Conservation (phyloP, 345 rosid species). For the Chamaenerion angustifolium region DNA sequence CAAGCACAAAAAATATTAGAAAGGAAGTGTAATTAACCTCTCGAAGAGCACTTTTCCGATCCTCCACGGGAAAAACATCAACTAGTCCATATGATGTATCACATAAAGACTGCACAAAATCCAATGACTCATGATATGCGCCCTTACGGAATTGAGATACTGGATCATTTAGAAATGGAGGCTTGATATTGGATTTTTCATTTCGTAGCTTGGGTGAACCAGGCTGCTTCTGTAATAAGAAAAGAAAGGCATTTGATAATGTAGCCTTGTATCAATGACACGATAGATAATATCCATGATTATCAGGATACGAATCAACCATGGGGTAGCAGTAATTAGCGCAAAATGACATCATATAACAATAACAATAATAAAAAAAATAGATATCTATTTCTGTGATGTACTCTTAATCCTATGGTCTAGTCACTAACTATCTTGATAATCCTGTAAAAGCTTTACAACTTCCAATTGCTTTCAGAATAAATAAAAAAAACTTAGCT, state of each 20-base stretch:
- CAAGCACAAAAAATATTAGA: not conserved
- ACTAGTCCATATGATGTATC: constrained; percentile 94
- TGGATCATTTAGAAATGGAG: constrained; percentile 62
- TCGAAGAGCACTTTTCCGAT: constrained; percentile 80
- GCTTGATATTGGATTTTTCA: constrained; percentile 55
- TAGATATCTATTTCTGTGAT: no score
- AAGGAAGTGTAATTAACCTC: constrained; percentile 45
- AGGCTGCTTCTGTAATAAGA: constrained; percentile 54
- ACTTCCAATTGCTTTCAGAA: no score
- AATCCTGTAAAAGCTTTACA: no score
- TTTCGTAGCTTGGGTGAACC: constrained; percentile 75
- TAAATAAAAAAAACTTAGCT: no score
- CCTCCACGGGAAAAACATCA: constrained; percentile 95
- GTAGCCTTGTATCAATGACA: no score
- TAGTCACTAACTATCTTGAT: no score
- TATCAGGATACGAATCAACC: no score
- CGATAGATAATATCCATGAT: no score
- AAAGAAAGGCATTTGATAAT: constrained; percentile 1
- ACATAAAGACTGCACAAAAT: constrained; percentile 79
- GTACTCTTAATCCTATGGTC: no score
- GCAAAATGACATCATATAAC: no score
- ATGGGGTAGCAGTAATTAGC: no score
- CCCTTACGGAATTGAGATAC: constrained; percentile 80
- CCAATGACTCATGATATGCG: constrained; percentile 85
- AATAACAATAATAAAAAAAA: no score